A percentile compares a stretch with the other conserved stretches of the same genome.
Conservation (phyloP, 768 basidiomycete genomes). For the Pleurotus djamor region DNA sequence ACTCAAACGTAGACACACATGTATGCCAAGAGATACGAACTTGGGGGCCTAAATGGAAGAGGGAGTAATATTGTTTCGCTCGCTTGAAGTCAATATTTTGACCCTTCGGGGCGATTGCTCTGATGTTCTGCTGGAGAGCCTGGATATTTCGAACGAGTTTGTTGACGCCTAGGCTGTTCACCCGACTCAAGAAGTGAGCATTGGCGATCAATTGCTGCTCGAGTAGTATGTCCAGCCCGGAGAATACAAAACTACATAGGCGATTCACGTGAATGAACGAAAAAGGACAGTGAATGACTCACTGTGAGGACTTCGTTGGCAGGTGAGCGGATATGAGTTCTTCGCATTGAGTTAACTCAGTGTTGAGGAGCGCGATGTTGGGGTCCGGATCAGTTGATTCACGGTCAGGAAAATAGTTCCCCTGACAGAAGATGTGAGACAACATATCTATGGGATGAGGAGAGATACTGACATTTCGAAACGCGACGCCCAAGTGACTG, state of each 20-base stretch:
- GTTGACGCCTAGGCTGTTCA: slow-evolving; percentile 75
- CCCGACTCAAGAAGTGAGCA: slow-evolving; percentile 65
- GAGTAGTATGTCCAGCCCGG: slow-evolving; percentile 82
- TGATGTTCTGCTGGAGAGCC: slow-evolving; percentile 89
- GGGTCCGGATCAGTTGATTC: slow-evolving; percentile 93
- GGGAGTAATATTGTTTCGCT: slow-evolving; percentile 76
- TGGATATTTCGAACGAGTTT: slow-evolving; percentile 89
- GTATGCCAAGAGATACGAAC: slow-evolving; percentile 37
- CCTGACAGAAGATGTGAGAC: slow-evolving; percentile 41
- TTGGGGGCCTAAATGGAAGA: slow-evolving; percentile 74
- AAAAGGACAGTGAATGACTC: too few species aligned
- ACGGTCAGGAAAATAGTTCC: slow-evolving; percentile 77
- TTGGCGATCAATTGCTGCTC: slow-evolving; percentile 79
- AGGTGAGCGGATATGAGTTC: slow-evolving; percentile 64
- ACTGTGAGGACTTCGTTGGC: slow-evolving; percentile 27
- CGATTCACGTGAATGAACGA: not conserved
- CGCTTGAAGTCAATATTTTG: slow-evolving; percentile 70
- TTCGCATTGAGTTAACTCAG: slow-evolving; percentile 74
- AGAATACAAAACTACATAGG: slow-evolving; percentile 73
- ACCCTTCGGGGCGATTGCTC: slow-evolving; percentile 63
- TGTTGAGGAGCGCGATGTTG: slow-evolving; percentile 82
- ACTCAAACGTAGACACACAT: not conserved
- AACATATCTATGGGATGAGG: not conserved
- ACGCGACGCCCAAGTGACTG: slow-evolving; percentile 76
- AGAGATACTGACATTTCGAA: slow-evolving; percentile 58